Percentiles rank a stretch among this genome's conserved stretches.
These are phyloP conservation scores for Alternaria rosae DNA, from an alignment of 2,329 filamentous ascomycete species.

Conservation along the genomic window DNA sequence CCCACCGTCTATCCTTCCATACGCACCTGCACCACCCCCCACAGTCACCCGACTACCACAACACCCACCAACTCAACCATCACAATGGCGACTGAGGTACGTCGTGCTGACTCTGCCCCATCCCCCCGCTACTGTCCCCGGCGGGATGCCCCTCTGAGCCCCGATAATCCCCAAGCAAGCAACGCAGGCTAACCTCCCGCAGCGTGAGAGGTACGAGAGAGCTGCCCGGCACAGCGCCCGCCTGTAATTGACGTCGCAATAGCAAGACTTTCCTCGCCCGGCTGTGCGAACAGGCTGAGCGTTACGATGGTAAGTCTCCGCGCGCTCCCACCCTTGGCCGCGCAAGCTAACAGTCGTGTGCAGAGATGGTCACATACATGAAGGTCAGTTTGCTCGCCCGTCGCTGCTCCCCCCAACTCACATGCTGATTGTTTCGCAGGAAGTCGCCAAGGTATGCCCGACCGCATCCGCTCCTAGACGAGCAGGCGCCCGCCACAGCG, in stretches of 20 bases:
- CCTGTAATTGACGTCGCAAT: constrained; percentile 38
- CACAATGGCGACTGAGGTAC: constrained; percentile 71
- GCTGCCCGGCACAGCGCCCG: constrained; percentile 21
- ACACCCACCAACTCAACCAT: constrained; percentile 24
- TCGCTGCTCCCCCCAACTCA: constrained; percentile 6
- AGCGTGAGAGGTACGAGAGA: constrained; percentile 59
- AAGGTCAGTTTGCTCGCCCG: constrained; percentile 66
- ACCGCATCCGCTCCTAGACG: constrained; percentile 29
- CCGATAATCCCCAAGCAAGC: constrained; percentile 36
- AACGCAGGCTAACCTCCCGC: constrained; percentile 48
- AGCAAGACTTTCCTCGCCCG: constrained; percentile 97
- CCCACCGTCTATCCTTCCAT: constrained; percentile 33
- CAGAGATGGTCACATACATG: constrained; percentile 99
- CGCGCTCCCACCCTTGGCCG: constrained; percentile 21
- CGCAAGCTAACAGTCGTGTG: constrained; percentile 46
- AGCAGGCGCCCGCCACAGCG: constrained; percentile 26
- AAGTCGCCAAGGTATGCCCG: constrained; percentile 84
- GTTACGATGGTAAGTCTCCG: constrained; percentile 83
- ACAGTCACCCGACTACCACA: constrained; percentile 20
- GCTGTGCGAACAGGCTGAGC: constrained; percentile 99
- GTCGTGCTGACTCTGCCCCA: constrained; percentile 51
- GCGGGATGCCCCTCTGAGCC: constrained; percentile 53
- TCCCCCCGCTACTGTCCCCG: constrained; percentile 45
- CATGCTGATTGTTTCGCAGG: constrained; percentile 61
- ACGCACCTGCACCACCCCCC: constrained; percentile 30